These are phyloP conservation scores for Diaporthe australafricana DNA, from an alignment of 2,329 filamentous ascomycete species.

Conservation along the genomic window DNA sequence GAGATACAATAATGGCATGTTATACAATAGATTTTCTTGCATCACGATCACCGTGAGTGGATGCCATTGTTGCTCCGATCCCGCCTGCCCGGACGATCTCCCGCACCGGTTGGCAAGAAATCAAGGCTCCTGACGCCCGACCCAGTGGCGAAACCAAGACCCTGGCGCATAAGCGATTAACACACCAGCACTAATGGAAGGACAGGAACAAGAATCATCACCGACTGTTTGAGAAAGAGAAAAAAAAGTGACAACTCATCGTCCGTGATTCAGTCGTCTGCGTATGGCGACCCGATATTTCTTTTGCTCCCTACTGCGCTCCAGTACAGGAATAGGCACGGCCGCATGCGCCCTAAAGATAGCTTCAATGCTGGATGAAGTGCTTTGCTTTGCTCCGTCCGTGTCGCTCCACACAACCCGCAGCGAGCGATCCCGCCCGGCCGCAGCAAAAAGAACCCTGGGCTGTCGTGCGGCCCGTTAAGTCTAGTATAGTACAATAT, in stretches of 20 bases:
- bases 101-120: neutral
- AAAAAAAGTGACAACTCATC: conserved; percentile 15
- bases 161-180: neutral
- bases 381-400: too few species aligned
- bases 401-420: too few species aligned
- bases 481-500: neutral
- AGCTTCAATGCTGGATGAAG: conserved; percentile 16
- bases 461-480: conserved; percentile 7
- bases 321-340: conserved; percentile 19
- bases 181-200: neutral
- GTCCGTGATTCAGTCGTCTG: conserved; percentile 20
- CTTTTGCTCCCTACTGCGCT: too few species aligned
- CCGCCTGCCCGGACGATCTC: conserved; percentile 4
- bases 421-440: neutral
- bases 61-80: neutral
- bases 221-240: too few species aligned
- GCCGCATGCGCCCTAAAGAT: conserved; percentile 24
- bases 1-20: neutral
- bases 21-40: neutral
- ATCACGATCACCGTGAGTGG: neutral
- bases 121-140: conserved; percentile 5
- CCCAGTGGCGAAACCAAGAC: conserved; percentile 9
- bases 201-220: neutral
- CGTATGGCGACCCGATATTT: conserved; percentile 23
- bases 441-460: neutral